phyloP scores from a whole-genome alignment of 2,329 filamentous ascomycete species.

The Trichoderma sp. region DNA sequence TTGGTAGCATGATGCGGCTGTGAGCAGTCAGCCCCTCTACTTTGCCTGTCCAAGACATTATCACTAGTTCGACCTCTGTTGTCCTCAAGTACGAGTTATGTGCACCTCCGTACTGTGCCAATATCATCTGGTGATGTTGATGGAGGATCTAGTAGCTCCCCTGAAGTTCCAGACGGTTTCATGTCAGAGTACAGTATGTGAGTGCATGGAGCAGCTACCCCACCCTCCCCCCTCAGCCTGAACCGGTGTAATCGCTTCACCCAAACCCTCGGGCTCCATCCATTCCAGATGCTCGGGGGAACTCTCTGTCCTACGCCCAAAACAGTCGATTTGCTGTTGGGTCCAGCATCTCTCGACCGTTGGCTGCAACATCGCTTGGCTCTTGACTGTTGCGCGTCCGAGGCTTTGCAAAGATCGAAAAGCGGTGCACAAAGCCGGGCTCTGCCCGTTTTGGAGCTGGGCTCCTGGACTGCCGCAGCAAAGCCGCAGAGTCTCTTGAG shows the following conservation, averaged over 20 bases:
- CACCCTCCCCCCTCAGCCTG: slow-evolving; percentile 10
- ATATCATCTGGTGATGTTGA: not conserved
- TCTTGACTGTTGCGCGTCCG: not conserved
- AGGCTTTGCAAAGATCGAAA: not conserved
- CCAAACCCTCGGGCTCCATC: slow-evolving; percentile 20
- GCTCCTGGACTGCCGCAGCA: not conserved
- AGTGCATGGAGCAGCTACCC: slow-evolving; percentile 1
- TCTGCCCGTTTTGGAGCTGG: slow-evolving; percentile 1
- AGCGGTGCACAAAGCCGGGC: slow-evolving; percentile 13
- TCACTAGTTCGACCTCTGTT: too few relatives aligned
- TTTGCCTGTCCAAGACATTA: too few relatives aligned
- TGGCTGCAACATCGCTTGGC: not conserved
- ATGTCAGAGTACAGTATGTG: not conserved
- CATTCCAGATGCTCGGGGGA: slow-evolving; percentile 2
- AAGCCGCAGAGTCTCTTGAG: not conserved
- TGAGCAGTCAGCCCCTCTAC: too few relatives aligned
- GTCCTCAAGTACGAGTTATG: too few relatives aligned
- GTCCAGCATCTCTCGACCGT: slow-evolving; percentile 1
- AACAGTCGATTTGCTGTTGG: slow-evolving; percentile 14
- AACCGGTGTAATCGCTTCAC: slow-evolving; percentile 5
- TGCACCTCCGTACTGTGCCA: too few relatives aligned
- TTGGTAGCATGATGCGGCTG: too few relatives aligned
- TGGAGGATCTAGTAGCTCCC: not conserved
- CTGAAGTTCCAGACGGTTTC: not conserved
- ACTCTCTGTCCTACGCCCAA: slow-evolving; percentile 17